phyloP scores from a whole-genome alignment of 2,329 filamentous ascomycete species.

The Aspergillus intermedius region DNA sequence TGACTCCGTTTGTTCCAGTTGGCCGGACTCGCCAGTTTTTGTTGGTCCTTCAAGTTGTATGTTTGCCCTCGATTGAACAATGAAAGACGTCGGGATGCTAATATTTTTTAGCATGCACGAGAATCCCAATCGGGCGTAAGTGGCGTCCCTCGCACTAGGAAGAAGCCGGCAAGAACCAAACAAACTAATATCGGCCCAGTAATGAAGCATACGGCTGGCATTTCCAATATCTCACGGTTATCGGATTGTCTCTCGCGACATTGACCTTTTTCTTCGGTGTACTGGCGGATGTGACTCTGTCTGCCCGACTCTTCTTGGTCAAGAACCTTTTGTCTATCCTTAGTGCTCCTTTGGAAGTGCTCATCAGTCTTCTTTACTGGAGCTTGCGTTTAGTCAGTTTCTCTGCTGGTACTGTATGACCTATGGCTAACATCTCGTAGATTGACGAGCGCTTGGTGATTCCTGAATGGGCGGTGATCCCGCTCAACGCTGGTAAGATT shows the following conservation, averaged over 20 bases:
- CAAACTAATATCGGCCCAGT: slow-evolving; percentile 25
- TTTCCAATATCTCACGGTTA: slow-evolving; percentile 59
- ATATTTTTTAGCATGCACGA: slow-evolving; percentile 30
- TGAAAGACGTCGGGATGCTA: background rate
- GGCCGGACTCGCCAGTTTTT: slow-evolving; percentile 36
- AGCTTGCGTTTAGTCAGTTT: slow-evolving; percentile 44
- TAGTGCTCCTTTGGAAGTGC: slow-evolving; percentile 53
- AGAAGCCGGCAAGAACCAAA: background rate
- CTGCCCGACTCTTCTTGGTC: slow-evolving; percentile 45
- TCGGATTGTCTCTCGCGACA: slow-evolving; percentile 52
- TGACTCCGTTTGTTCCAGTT: slow-evolving; percentile 20
- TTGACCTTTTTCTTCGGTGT: slow-evolving; percentile 50
- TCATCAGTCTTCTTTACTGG: slow-evolving; percentile 59
- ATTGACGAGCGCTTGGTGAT: slow-evolving; percentile 45
- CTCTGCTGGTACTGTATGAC: background rate
- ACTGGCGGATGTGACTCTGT: slow-evolving; percentile 50
- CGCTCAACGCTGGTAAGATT: slow-evolving; percentile 30
- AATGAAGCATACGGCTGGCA: slow-evolving; percentile 60
- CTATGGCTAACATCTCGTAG: slow-evolving; percentile 15
- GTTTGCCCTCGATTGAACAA: slow-evolving; percentile 9
- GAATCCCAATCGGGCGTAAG: slow-evolving; percentile 38
- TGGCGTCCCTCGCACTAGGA: background rate
- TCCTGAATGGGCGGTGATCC: slow-evolving; percentile 37
- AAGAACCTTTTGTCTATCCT: slow-evolving; percentile 55
- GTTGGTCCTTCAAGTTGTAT: slow-evolving; percentile 41